Evolutionary conservation across 768 basidiomycete species (phyloP).

Genomic region (Phylloporus arenicola): DNA sequence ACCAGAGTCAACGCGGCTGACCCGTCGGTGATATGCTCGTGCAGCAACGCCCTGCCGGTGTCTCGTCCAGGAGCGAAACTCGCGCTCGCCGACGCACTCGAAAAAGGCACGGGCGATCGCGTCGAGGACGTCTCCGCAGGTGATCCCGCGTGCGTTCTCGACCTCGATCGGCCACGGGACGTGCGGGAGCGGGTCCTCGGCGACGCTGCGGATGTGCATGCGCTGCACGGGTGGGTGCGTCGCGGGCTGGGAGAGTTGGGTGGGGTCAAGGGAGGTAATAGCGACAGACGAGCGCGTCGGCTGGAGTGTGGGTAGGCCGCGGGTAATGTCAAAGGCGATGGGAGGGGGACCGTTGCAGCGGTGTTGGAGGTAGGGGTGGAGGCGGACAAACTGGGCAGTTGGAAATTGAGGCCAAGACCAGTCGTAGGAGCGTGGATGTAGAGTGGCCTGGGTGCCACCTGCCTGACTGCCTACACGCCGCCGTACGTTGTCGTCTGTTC

Average conservation of each 20-base stretch:
- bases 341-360: constrained; percentile 36
- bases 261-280: constrained; percentile 28
- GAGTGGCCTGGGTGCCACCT: constrained; percentile 41
- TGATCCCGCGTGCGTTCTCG: constrained; percentile 42
- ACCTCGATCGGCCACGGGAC: constrained; percentile 58
- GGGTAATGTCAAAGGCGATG: constrained; percentile 46
- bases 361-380: constrained; percentile 56
- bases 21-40: constrained; percentile 28
- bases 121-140: constrained; percentile 45
- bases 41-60: constrained; percentile 30
- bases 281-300: constrained; percentile 1
- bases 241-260: constrained; percentile 54
- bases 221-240: constrained; percentile 55
- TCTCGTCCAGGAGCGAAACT: constrained; percentile 22
- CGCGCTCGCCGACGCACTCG: constrained; percentile 21
- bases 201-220: constrained; percentile 50
- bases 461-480: constrained; percentile 46
- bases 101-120: constrained; percentile 43
- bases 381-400: constrained; percentile 43
- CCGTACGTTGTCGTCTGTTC: constrained; percentile 11
- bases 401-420: constrained; percentile 39
- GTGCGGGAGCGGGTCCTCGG: constrained; percentile 42
- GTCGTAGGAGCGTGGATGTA: constrained; percentile 45
- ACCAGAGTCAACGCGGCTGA: constrained; percentile 6
- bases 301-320: constrained; percentile 5